These are phyloP conservation scores for Phellopilus nigrolimitatus DNA, from an alignment of 1,284 basidiomycete genomes.

Conservation along the genomic window DNA sequence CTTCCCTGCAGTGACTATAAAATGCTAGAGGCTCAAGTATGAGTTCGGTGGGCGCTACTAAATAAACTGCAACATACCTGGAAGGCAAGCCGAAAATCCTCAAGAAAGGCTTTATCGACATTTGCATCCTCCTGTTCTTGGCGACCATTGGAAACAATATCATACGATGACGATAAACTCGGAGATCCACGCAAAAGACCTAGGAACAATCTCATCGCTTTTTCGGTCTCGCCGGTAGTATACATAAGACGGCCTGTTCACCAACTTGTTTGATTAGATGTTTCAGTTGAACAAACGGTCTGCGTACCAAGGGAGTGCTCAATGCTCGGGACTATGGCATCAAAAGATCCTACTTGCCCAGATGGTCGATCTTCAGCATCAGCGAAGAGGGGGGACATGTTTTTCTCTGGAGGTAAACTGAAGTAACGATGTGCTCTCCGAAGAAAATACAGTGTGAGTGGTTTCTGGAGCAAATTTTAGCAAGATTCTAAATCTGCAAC, in stretches of 20 bases:
- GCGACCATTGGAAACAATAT: background rate
- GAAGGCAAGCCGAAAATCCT: conserved; percentile 76
- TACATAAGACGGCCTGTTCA: conserved; percentile 64
- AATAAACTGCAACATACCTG: conserved; percentile 39
- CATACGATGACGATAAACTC: conserved; percentile 7
- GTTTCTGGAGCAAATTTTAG: no score
- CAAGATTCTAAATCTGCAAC: no score
- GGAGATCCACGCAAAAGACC: conserved; percentile 45
- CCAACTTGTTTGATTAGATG: background rate
- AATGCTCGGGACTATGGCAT: conserved; percentile 62
- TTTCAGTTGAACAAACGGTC: conserved; percentile 8
- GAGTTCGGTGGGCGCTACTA: no score
- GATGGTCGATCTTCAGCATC: conserved; percentile 53
- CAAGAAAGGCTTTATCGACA: conserved; percentile 62
- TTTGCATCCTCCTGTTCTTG: conserved; percentile 24
- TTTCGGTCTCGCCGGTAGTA: conserved; percentile 66
- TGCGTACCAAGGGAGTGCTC: conserved; percentile 68
- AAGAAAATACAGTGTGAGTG: conserved; percentile 74
- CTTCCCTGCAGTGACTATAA: conserved; percentile 47
- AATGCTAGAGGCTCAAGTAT: conserved; percentile 47
- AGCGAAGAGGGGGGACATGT: conserved; percentile 74
- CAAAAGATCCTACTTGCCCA: conserved; percentile 42
- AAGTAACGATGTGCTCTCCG: conserved; percentile 63
- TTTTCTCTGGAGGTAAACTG: conserved; percentile 42
- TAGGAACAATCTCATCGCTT: conserved; percentile 66